Evolutionary conservation across 2,329 filamentous ascomycete species (phyloP), one percentile per base, ranked within the genome.

Genomic region (Penicillium sp.): DNA sequence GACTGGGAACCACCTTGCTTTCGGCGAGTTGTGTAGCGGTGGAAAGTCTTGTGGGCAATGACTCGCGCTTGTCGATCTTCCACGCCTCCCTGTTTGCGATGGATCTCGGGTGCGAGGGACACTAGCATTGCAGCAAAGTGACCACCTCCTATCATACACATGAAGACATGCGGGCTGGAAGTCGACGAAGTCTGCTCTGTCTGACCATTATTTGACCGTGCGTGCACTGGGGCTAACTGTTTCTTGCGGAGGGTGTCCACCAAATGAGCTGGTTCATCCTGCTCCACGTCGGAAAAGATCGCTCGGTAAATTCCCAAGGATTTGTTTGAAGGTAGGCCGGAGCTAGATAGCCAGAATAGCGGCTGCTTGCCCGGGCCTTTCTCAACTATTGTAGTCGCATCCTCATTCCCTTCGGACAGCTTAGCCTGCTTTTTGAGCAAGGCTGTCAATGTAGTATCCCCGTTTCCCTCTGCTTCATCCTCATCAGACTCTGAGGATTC

Each of bases 121-220:
- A 98, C 85, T 8, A 96, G 74, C 89, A 96, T 96, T 34, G 85
- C 92, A 0, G 92, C 92, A 59, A 98, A 98, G 61, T 98, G 92
- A 0, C 92, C 92, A 42, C 92, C 92, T 15, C 92, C 92, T 34
- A 98, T 94, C 92, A 98, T 98, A 65, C 89, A 96, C 32, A 98
- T 76, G 59, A 98, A 96, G 33, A 95, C 80, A 59, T 96, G 89
- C 2, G 88, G 86, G 6, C 82, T 81, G 15, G 80, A 40, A 13
- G 51, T 25, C 25, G 72, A 66, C 2, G 75, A 68, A 44, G 75
- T 46, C n/a, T 45, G 44, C 15, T 49, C 53, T 2, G 61, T 52
- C 12, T 54, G 18, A 9, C 5, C 50, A 52, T 64, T 55, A 50
- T 65, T 62, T 12, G 51, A 39, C 13, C 53, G 59, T 4, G 65